Evolutionary conservation across 495 filamentous ascomycete genomes (phyloP).

Genomic region (Pyrenula aspistea): DNA sequence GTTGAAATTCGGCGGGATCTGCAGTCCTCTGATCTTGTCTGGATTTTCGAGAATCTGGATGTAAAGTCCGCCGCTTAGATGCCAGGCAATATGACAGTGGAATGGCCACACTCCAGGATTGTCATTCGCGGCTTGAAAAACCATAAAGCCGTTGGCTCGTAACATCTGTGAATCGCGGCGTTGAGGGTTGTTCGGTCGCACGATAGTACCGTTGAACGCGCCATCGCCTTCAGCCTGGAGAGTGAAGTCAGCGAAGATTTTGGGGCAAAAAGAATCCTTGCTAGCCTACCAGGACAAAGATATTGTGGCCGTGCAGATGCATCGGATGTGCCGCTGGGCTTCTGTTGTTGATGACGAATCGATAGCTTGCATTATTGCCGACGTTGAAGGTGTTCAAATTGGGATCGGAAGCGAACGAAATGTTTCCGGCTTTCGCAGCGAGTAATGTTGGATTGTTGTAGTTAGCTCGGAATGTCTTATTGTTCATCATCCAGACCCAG

Average conservation of each 20-base stretch:
- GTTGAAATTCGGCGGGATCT: not conserved
- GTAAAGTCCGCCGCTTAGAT: slow-evolving; percentile 32
- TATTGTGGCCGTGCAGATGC: slow-evolving; percentile 80
- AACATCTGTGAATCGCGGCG: slow-evolving; percentile 46
- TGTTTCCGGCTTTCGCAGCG: slow-evolving; percentile 17
- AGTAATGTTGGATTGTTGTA: slow-evolving; percentile 24
- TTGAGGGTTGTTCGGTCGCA: slow-evolving; percentile 23
- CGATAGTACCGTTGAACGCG: slow-evolving; percentile 3
- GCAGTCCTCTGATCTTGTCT: slow-evolving; percentile 6
- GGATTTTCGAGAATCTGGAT: slow-evolving; percentile 39
- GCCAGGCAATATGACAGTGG: slow-evolving; percentile 63
- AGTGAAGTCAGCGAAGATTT: slow-evolving; percentile 28
- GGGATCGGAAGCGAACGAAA: slow-evolving; percentile 8
- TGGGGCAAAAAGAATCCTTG: slow-evolving; percentile 4
- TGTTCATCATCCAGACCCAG: slow-evolving; percentile 17
- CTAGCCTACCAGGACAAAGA: slow-evolving; percentile 52
- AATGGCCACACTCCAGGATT: slow-evolving; percentile 51
- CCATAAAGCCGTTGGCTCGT: slow-evolving; percentile 43
- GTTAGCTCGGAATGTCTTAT: slow-evolving; percentile 16
- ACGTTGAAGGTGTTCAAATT: slow-evolving; percentile 8
- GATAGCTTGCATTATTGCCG: slow-evolving; percentile 2
- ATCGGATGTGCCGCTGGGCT: slow-evolving; percentile 70
- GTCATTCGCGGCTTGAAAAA: slow-evolving; percentile 54
- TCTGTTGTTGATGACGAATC: slow-evolving; percentile 62
- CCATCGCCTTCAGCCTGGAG: slow-evolving; percentile 12